Evolutionary conservation across 2,329 filamentous ascomycete genomes (phyloP).

Genomic region (Botrytis squamosa): DNA sequence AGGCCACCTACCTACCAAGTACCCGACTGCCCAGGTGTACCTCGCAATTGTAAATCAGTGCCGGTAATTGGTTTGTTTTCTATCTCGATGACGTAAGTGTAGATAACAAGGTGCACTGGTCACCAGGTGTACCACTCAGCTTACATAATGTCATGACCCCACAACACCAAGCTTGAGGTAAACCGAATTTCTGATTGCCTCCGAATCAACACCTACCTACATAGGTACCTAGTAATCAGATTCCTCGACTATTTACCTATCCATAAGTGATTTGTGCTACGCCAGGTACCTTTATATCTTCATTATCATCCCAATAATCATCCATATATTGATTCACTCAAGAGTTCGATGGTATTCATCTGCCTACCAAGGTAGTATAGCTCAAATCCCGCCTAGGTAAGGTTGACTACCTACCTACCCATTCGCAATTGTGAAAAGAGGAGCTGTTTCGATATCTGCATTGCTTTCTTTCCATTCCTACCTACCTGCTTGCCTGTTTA

Average conservation of each 20-base stretch:
- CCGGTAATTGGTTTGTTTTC: neutral
- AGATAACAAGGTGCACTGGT: neutral
- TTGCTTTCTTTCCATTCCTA: no score
- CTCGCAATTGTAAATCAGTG: neutral
- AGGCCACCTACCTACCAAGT: no score
- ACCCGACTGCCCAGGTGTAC: no score
- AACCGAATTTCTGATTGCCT: neutral
- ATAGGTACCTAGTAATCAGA: neutral
- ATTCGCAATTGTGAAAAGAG: neutral
- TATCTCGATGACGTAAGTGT: neutral
- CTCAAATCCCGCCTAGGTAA: neutral
- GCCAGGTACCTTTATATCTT: neutral
- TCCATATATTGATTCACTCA: neutral
- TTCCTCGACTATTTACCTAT: neutral
- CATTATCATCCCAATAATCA: neutral
- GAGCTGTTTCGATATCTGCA: neutral
- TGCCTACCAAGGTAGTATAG: neutral
- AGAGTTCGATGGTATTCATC: neutral
- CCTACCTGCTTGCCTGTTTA: neutral
- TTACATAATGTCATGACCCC: neutral
- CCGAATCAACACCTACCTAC: neutral
- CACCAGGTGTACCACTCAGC: neutral
- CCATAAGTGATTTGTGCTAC: neutral
- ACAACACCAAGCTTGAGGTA: neutral
- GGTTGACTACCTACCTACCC: neutral